Evolutionary conservation across 371 early-diverging fungal species (phyloP).

Genomic region (Mortierella sp.): DNA sequence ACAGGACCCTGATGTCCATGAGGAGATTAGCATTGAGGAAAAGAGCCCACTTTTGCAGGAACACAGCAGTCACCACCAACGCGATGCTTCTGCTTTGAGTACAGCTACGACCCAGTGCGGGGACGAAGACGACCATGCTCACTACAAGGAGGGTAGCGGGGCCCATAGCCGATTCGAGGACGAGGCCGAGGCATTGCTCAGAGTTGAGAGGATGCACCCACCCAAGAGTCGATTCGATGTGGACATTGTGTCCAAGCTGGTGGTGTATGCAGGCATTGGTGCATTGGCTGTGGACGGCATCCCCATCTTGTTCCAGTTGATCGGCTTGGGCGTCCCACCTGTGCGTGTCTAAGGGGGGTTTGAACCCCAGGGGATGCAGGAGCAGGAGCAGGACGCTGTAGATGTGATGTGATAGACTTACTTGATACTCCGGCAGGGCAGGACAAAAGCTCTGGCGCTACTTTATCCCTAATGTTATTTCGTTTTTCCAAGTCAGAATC

Average conservation of each 20-base stretch:
- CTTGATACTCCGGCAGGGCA: too few species aligned
- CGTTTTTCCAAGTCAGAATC: too few species aligned
- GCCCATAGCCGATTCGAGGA: slow-evolving; percentile 30
- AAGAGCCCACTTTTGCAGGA: slow-evolving; percentile 14
- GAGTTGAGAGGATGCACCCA: slow-evolving; percentile 63
- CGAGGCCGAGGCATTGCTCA: slow-evolving; percentile 54
- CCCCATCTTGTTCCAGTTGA: slow-evolving; percentile 60
- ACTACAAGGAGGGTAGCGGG: slow-evolving; percentile 1
- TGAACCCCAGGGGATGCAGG: too few species aligned
- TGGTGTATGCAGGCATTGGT: slow-evolving; percentile 78
- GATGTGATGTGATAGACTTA: too few species aligned
- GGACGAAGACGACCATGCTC: slow-evolving; percentile 1
- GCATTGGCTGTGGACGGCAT: slow-evolving; percentile 63
- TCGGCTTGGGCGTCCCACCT: slow-evolving; percentile 38
- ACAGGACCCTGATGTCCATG: slow-evolving; percentile 4
- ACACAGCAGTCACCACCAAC: slow-evolving; percentile 12
- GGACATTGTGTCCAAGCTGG: slow-evolving; percentile 73
- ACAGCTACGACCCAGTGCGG: slow-evolving; percentile 33
- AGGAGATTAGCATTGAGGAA: slow-evolving; percentile 21
- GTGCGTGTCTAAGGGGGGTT: slow-evolving; percentile 21
- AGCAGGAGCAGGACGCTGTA: too few species aligned
- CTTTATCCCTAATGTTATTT: too few species aligned
- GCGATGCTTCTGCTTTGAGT: slow-evolving; percentile 37
- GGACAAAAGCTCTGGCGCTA: too few species aligned
- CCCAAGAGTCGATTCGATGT: slow-evolving; percentile 68